Conservation (phyloP, 148 eudicot genomes). For the Dianthus caryophyllus region DNA sequence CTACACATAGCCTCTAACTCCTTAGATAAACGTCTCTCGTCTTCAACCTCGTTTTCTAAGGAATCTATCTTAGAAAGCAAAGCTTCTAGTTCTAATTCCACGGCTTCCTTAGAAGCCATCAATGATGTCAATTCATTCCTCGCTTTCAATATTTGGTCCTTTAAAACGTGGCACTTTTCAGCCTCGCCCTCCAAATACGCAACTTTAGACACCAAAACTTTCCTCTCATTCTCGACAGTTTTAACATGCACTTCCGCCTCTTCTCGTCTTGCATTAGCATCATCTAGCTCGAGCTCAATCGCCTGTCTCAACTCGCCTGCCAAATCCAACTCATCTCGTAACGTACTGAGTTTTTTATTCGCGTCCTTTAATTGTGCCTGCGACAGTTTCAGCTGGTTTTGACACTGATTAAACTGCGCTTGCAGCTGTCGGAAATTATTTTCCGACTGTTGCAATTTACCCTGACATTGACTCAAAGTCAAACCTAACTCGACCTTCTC, state of each 20-base stretch:
- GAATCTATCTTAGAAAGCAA: slow-evolving; percentile 29
- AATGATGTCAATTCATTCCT: slow-evolving; percentile 27
- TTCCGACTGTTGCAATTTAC: slow-evolving; percentile 40
- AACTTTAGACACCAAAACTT: slow-evolving; percentile 36
- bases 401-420: slow-evolving; percentile 38
- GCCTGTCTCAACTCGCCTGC: slow-evolving; percentile 32
- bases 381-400: slow-evolving; percentile 27
- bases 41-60: slow-evolving; percentile 35
- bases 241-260: slow-evolving; percentile 41
- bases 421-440: slow-evolving; percentile 30
- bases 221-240: slow-evolving; percentile 38
- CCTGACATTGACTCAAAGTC: slow-evolving; percentile 34
- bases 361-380: slow-evolving; percentile 30
- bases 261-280: slow-evolving; percentile 38
- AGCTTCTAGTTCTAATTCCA: slow-evolving; percentile 35
- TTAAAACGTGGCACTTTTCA: slow-evolving; percentile 39
- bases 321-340: slow-evolving; percentile 36
- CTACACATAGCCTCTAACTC: slow-evolving; percentile 35
- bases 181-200: slow-evolving; percentile 36
- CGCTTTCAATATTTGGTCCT: slow-evolving; percentile 41
- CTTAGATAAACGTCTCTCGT: slow-evolving; percentile 30
- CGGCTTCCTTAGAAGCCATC: slow-evolving; percentile 17
- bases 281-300: slow-evolving; percentile 37
- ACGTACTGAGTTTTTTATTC: slow-evolving; percentile 26
- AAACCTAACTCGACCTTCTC: slow-evolving; percentile 48